These are phyloP conservation scores for Coffea canephora DNA, from an alignment of 257 asterid genomes.

Conservation along the genomic window DNA sequence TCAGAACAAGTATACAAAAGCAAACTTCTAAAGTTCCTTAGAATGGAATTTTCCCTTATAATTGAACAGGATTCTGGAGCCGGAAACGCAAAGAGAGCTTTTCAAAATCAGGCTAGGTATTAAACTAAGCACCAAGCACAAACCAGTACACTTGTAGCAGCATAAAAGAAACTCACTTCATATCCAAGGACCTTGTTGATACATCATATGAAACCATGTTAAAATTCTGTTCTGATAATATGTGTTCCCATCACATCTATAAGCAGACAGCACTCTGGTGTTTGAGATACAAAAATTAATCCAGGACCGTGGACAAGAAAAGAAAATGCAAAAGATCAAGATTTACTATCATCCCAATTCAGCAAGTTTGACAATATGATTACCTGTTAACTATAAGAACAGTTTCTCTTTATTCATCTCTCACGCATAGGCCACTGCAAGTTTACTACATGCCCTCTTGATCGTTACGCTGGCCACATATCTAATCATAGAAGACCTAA, in stretches of 20 bases:
- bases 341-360: background rate
- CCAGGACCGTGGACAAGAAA: background rate
- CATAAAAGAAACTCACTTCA: background rate
- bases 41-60: background rate
- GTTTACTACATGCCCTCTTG: background rate
- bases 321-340: background rate
- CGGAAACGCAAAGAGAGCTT: too few relatives aligned
- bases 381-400: background rate
- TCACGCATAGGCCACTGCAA: slow-evolving; percentile 3
- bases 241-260: background rate
- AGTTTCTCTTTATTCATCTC: background rate
- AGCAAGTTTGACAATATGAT: slow-evolving; percentile 5
- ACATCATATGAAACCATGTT: background rate
- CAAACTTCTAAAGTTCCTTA: background rate
- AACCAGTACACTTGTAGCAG: background rate
- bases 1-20: background rate
- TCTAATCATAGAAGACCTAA: background rate
- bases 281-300: slow-evolving; percentile 2
- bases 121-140: slow-evolving; percentile 4
- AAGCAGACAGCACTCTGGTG: background rate
- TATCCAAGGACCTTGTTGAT: background rate
- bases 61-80: background rate
- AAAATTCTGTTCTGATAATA: background rate
- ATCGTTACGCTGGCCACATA: background rate
- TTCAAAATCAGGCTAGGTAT: too few relatives aligned